Base-by-base conservation (phyloP, 106 monocot species). In the Allium cepa region DNA sequence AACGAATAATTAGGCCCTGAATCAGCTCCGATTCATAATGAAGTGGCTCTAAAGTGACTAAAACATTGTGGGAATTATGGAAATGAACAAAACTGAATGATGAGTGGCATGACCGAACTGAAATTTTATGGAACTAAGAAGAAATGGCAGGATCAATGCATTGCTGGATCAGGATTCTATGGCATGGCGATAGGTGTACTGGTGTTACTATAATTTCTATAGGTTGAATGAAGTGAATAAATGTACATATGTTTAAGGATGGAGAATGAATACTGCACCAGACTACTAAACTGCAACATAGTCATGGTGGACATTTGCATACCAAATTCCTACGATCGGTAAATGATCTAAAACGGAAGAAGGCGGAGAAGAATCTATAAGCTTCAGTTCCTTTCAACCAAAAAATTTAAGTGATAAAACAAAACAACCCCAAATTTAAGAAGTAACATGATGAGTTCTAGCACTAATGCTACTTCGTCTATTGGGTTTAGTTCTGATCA, bases 401-500 rank as follows among this genome's bases (percentile, higher is more conserved):
- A 15, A n/a, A 48, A 48, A 48, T 47, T 10, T 1, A 66, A n/a
- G n/a, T n/a, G n/a, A n/a, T n/a, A n/a, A n/a, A n/a, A n/a, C n/a
- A n/a, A n/a, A n/a, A n/a, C n/a, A 66, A 51, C 66, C 51, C 51
- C 49, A 50, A 1, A 50, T 17, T 17, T n/a, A 64, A 62, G 62
- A 14, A 62, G 7, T 16, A 62, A 14, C 0, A n/a, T n/a, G 47
- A 64, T 46, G 9, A 50, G 66, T 26, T 18, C 50, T 0, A 56
- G 22, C 46, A 46, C 0, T 46, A 57, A 65, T 16, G 49, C 26
- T 17, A 36, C 68, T 3, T 53, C 15, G 15, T 68, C 55, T n/a
- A 26, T 55, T 36, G 36, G 28, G 17, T 68, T 48, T 68, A 26
- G 68, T 17, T 68, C 68, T 36, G 53, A 68, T 7, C 46, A 68